Conservation (phyloP, 2,329 filamentous ascomycete species). For the Paracoccidioides lutzii region DNA sequence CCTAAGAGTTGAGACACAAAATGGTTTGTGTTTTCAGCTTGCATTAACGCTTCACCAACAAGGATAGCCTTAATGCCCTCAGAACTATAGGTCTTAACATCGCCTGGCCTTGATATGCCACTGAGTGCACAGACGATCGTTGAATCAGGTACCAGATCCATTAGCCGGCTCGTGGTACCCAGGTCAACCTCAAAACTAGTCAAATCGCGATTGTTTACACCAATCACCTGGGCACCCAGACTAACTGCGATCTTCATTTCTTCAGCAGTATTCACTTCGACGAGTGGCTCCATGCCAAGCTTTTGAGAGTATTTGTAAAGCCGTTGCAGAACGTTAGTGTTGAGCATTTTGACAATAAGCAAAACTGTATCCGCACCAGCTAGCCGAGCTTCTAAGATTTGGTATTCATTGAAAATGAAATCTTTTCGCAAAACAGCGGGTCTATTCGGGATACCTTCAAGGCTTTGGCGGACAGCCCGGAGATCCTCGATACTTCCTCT, state of each 20-base stretch:
- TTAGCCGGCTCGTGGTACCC: conserved; percentile 75
- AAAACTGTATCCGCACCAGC: conserved; percentile 90
- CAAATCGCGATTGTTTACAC: conserved; percentile 94
- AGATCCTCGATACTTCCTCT: conserved; percentile 95
- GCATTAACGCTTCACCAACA: conserved; percentile 93
- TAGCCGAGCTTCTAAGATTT: conserved; percentile 85
- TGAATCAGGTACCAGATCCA: conserved; percentile 70
- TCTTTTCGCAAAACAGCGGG: conserved; percentile 90
- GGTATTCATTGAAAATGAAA: conserved; percentile 96
- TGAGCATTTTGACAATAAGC: conserved; percentile 96
- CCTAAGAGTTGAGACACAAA: conserved; percentile 82
- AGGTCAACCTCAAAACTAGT: conserved; percentile 96
- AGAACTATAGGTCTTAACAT: conserved; percentile 75
- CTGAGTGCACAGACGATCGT: conserved; percentile 89
- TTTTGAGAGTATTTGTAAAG: conserved; percentile 82
- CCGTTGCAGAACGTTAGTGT: conserved; percentile 55
- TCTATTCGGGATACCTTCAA: conserved; percentile 84
- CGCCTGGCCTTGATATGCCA: conserved; percentile 77
- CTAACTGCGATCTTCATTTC: conserved; percentile 84
- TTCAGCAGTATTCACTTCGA: conserved; percentile 88
- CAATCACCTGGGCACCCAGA: conserved; percentile 80
- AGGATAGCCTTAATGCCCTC: conserved; percentile 88
- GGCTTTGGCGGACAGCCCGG: conserved; percentile 68
- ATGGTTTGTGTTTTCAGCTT: conserved; percentile 62
- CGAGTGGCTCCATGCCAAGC: conserved; percentile 91